Evolutionary conservation across 441 rosid genomes (phyloP).

Genomic region (Erodium texanum): DNA sequence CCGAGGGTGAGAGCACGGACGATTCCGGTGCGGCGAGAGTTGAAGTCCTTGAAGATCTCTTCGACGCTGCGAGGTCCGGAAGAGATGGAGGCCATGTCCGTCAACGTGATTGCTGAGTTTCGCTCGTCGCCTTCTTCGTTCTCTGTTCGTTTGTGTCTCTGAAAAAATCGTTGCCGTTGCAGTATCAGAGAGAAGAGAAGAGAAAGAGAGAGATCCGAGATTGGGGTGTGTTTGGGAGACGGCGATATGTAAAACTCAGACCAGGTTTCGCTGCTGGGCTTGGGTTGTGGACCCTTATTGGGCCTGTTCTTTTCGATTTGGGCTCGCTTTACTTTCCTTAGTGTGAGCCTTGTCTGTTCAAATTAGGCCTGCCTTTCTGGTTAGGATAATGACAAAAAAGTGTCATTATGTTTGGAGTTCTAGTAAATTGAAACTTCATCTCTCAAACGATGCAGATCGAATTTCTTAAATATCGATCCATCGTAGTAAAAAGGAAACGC

Average conservation of each 20-base stretch:
- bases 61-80: neutral
- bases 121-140: neutral
- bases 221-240: neutral
- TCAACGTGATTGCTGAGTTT: neutral
- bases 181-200: neutral
- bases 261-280: neutral
- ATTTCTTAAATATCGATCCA: no score
- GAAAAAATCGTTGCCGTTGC: neutral
- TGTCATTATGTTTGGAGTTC: no score
- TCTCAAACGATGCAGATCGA: no score
- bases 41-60: neutral
- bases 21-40: neutral
- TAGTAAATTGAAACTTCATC: no score
- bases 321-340: no score
- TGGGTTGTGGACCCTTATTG: no score
- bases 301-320: no score
- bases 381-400: no score
- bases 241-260: neutral
- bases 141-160: neutral
- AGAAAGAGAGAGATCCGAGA: neutral
- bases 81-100: neutral
- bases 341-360: no score
- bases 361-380: no score
- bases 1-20: neutral
- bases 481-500: no score